These are phyloP conservation scores for Vicia villosa DNA, from an alignment of 306 rosid genomes.

Conservation along the genomic window DNA sequence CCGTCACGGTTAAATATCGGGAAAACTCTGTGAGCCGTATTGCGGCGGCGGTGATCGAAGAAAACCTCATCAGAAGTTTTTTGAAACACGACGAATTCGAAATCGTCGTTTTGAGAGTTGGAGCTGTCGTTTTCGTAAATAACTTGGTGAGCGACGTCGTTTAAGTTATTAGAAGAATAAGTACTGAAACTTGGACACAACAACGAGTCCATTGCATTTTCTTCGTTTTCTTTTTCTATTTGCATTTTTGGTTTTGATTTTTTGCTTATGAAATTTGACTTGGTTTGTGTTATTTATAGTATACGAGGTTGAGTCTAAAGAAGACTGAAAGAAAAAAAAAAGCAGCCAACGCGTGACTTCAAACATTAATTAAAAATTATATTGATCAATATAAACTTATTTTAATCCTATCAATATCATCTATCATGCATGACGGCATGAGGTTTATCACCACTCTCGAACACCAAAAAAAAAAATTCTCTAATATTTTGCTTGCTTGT, in stretches of 20 bases:
- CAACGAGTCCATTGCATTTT: constrained; percentile 15
- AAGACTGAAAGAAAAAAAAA: not conserved
- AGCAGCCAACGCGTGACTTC: not conserved
- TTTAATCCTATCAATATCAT: not conserved
- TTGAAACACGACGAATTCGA: too few species aligned
- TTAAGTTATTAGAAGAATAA: constrained; percentile 35
- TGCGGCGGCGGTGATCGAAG: too few species aligned
- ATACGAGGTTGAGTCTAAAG: not conserved
- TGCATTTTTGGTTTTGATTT: not conserved
- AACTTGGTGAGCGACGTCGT: constrained; percentile 32
- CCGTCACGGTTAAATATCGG: too few species aligned
- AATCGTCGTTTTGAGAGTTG: not conserved
- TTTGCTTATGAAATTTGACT: not conserved
- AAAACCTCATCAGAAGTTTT: too few species aligned
- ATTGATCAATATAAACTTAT: too few species aligned
- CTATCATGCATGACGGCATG: constrained; percentile 6
- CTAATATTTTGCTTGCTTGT: not conserved
- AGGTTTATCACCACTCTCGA: not conserved
- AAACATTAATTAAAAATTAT: not conserved
- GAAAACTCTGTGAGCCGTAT: constrained; percentile 48
- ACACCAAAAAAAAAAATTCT: too few species aligned
- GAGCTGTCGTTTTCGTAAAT: not conserved
- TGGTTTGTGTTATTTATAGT: not conserved
- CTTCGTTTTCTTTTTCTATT: constrained; percentile 23
- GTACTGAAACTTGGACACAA: constrained; percentile 53